A percentile compares a stretch with the other conserved stretches of the same genome.
Evolutionary conservation across 768 basidiomycete species (phyloP).

Genomic region (Nidularia pulvinata): DNA sequence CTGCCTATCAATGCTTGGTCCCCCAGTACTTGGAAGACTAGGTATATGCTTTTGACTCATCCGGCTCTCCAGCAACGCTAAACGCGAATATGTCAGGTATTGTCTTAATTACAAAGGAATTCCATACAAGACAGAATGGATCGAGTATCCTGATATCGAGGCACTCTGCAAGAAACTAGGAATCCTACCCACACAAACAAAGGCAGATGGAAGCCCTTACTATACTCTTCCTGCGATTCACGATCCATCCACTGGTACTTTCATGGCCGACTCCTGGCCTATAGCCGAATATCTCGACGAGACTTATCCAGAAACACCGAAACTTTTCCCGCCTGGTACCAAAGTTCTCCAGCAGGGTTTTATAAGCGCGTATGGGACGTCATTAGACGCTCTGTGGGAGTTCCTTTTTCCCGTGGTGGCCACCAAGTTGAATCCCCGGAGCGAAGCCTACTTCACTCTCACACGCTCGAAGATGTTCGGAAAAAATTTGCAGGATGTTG

Average conservation of each 20-base stretch:
- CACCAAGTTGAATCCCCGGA: conserved; percentile 12
- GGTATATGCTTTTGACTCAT: background rate
- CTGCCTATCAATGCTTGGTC: too few species aligned
- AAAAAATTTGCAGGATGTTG: conserved; percentile 28
- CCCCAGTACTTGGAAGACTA: background rate
- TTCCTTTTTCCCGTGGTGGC: conserved; percentile 13
- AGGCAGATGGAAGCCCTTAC: conserved; percentile 21
- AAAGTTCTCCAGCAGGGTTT: conserved; percentile 38
- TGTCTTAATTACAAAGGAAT: conserved; percentile 31
- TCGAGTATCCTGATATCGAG: conserved; percentile 52
- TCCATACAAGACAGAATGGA: conserved; percentile 46
- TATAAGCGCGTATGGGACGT: conserved; percentile 10
- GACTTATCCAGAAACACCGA: conserved; percentile 40
- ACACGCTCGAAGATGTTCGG: conserved; percentile 31
- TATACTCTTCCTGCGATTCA: conserved; percentile 53
- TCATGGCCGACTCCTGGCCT: conserved; percentile 36
- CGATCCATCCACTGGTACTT: conserved; percentile 36
- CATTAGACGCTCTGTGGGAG: conserved; percentile 10
- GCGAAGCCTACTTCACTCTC: conserved; percentile 27
- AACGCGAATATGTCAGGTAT: conserved; percentile 12
- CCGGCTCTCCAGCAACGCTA: background rate
- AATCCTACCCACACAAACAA: conserved; percentile 26
- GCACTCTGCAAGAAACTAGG: conserved; percentile 27
- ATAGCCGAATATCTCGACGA: conserved; percentile 53
- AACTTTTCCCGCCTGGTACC: conserved; percentile 24